A percentile compares a stretch with the other conserved stretches of the same genome.
Evolutionary conservation across 495 filamentous ascomycete genomes (phyloP).

Genomic region (Lophiostoma macrostomum): DNA sequence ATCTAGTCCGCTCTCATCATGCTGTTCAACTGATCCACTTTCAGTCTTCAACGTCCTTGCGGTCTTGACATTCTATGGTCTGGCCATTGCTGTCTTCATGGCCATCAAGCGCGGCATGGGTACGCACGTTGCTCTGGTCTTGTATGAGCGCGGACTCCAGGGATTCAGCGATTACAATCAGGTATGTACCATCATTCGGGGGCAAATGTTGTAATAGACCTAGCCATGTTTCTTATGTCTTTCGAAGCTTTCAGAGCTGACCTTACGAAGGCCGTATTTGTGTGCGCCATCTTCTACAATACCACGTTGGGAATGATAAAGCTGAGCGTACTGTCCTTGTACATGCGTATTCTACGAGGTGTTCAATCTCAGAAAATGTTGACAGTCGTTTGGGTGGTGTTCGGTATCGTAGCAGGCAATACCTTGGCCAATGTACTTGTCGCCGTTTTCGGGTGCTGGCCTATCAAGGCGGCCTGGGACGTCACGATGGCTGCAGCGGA

Average conservation of each 20-base stretch:
- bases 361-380: slow-evolving; percentile 3
- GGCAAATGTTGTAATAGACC: too few species aligned
- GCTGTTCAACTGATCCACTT: background rate
- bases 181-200: slow-evolving; percentile 4
- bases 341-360: slow-evolving; percentile 10
- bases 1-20: background rate
- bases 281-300: slow-evolving; percentile 18
- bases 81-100: slow-evolving; percentile 7
- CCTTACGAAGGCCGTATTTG: slow-evolving; percentile 1
- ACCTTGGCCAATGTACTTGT: slow-evolving; percentile 14
- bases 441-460: slow-evolving; percentile 12
- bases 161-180: slow-evolving; percentile 13
- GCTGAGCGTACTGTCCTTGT: slow-evolving; percentile 17
- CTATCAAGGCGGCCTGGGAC: slow-evolving; percentile 20
- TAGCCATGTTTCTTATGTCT: too few species aligned
- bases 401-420: slow-evolving; percentile 4
- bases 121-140: background rate
- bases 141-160: slow-evolving; percentile 2
- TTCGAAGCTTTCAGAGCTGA: too few species aligned
- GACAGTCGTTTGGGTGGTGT: slow-evolving; percentile 6
- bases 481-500: background rate
- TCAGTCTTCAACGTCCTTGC: slow-evolving; percentile 15
- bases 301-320: slow-evolving; percentile 20
- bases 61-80: slow-evolving; percentile 16
- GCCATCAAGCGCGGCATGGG: slow-evolving; percentile 18